These are phyloP conservation scores for Trichoderma sp. DNA, from an alignment of 2,329 filamentous ascomycete genomes.

Conservation along the genomic window DNA sequence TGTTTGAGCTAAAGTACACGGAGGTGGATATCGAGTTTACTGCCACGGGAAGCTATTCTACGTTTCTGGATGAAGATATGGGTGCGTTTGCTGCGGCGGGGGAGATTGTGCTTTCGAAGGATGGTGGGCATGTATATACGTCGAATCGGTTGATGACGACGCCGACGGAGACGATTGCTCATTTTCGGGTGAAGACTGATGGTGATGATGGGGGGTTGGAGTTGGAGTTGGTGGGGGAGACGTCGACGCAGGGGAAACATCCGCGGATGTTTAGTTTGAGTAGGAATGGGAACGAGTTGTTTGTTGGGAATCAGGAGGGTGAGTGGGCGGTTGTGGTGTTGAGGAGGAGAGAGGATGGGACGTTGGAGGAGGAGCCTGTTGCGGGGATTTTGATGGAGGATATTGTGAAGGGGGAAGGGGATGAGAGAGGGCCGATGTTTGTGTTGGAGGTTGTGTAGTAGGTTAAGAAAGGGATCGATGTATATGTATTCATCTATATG, in stretches of 20 bases:
- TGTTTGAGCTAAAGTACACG: constrained; percentile 42
- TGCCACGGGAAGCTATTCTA: constrained; percentile 38
- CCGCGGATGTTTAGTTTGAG: constrained; percentile 48
- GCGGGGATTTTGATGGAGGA: constrained; percentile 8
- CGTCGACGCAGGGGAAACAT: constrained; percentile 35
- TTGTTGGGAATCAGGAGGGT: constrained; percentile 47
- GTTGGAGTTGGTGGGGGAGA: constrained; percentile 36
- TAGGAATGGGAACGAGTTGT: constrained; percentile 38
- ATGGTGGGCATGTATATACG: constrained; percentile 47
- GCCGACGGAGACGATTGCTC: constrained; percentile 46
- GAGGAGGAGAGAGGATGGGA: constrained; percentile 5
- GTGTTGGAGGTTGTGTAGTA: constrained; percentile 4
- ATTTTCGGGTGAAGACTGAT: constrained; percentile 37
- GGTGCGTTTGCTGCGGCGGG: constrained; percentile 42
- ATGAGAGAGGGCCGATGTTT: constrained; percentile 12
- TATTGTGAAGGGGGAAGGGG: background rate
- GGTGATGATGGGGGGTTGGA: background rate
- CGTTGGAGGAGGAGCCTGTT: constrained; percentile 4
- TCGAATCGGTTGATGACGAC: constrained; percentile 49
- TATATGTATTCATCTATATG: constrained; percentile 1
- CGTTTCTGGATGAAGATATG: constrained; percentile 34
- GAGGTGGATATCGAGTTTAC: constrained; percentile 35
- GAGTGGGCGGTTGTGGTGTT: constrained; percentile 41
- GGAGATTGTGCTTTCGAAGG: constrained; percentile 42
- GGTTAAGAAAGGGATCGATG: background rate